Evolutionary conservation across 129 eudicot genomes (phyloP), one percentile per base, ranked within the genome.

Genomic region (Centella asiatica): DNA sequence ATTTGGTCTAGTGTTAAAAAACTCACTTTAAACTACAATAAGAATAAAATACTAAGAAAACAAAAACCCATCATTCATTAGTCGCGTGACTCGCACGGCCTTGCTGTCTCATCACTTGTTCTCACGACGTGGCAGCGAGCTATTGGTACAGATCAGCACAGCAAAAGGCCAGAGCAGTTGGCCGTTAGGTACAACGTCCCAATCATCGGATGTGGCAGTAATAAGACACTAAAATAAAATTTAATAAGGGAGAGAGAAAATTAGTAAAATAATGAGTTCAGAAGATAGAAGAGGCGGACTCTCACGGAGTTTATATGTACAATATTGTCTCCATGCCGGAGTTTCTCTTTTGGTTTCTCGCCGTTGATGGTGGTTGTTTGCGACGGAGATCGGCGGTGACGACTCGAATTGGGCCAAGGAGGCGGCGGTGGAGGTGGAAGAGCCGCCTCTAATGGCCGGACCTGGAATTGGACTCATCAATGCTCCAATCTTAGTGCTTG

Each of bases 161-260:
- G 1, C 57, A 22, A 44, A 33, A 8, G 0, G 4, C 23, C 6
- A 20, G n/a, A 14, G 58, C 4, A 64, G 29, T 36, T 64, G 27
- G 57, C 84, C 73, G 81, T 81, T 85, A 24, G 86, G 88, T 76
- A 70, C 54, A 57, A 76, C 81, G 86, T 85, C 88, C 46, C 65
- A 57, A 79, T 85, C 94, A 73, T 37, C 56, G 75, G 44, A 59
- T 76, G 73, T 65, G 70, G 72, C 66, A 27, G n/a, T n/a, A n/a
- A 53, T 15, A 70, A 69, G 64, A 54, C 67, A 74, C 6, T 32
- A 66, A 73, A 28, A 18, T 23, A 57, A n/a, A 8, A 15, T 55
- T 29, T 24, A 3, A 11, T 56, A 58, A 27, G 7, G 3, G 45
- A 14, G 2, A 26, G 62, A 50, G 31, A 27, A 26, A 47, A 2